A percentile compares a stretch with the other conserved stretches of the same genome.
Conservation (phyloP, 2,329 filamentous ascomycete genomes). For the Penicillium sp. region DNA sequence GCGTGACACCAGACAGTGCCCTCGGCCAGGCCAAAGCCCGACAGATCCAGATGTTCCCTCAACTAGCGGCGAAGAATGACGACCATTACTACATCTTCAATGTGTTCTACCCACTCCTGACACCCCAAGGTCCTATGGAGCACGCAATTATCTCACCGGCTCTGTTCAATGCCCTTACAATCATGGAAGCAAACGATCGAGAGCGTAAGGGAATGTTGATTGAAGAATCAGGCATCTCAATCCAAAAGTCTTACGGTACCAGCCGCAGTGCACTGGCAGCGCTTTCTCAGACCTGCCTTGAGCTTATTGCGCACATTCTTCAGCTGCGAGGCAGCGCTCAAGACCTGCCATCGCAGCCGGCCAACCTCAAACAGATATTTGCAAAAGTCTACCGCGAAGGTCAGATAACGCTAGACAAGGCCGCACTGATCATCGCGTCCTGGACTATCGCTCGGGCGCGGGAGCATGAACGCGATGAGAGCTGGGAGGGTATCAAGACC, state of each 20-base stretch:
- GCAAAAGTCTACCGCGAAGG: slow-evolving; percentile 45
- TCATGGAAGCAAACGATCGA: slow-evolving; percentile 43
- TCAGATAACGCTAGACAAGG: slow-evolving; percentile 40
- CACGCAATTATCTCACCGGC: slow-evolving; percentile 45
- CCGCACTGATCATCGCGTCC: slow-evolving; percentile 40
- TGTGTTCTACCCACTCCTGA: slow-evolving; percentile 44
- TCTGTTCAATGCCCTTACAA: slow-evolving; percentile 42
- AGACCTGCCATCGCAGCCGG: slow-evolving; percentile 27
- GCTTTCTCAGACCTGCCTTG: slow-evolving; percentile 42
- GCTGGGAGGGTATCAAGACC: slow-evolving; percentile 28
- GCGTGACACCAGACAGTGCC: slow-evolving; percentile 40
- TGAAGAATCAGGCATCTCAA: slow-evolving; percentile 30
- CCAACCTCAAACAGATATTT: slow-evolving; percentile 42
- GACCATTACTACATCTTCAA: slow-evolving; percentile 48
- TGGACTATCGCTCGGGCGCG: slow-evolving; percentile 41
- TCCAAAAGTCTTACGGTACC: slow-evolving; percentile 34
- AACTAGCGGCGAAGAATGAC: slow-evolving; percentile 28
- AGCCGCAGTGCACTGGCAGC: slow-evolving; percentile 41
- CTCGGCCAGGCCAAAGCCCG: slow-evolving; percentile 37
- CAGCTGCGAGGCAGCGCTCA: slow-evolving; percentile 33
- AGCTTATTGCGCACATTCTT: slow-evolving; percentile 41
- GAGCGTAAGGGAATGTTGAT: slow-evolving; percentile 39
- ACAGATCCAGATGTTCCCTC: slow-evolving; percentile 35
- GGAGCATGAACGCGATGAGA: slow-evolving; percentile 23
- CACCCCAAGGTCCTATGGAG: slow-evolving; percentile 36